phyloP scores from a whole-genome alignment of 768 basidiomycete genomes.

The Lactifluus volemus region DNA sequence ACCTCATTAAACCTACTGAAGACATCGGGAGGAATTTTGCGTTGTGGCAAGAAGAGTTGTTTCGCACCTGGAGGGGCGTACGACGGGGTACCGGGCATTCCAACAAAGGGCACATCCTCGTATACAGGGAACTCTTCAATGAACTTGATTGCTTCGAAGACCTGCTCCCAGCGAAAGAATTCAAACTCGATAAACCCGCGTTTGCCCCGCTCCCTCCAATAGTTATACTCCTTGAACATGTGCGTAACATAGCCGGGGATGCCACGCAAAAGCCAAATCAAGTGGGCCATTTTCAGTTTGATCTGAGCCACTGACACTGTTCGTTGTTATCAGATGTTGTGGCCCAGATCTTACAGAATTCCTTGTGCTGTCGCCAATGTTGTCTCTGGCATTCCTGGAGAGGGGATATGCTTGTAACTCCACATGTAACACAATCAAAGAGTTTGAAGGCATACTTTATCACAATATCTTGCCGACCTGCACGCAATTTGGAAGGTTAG shows the following conservation, averaged over 20 bases:
- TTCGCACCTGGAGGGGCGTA: slow-evolving; percentile 1
- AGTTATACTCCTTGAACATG: slow-evolving; percentile 17
- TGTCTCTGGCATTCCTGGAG: slow-evolving; percentile 16
- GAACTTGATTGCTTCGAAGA: slow-evolving; percentile 14
- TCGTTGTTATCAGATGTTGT: slow-evolving; percentile 13
- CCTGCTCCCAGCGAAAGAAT: slow-evolving; percentile 20
- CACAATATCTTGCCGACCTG: slow-evolving; percentile 19
- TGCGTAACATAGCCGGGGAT: slow-evolving; percentile 13
- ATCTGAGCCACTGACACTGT: slow-evolving; percentile 19
- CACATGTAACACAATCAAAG: background rate
- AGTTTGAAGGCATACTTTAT: background rate
- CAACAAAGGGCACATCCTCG: slow-evolving; percentile 4
- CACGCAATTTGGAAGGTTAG: background rate
- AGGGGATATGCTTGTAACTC: background rate
- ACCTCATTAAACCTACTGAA: slow-evolving; percentile 7
- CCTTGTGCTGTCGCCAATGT: slow-evolving; percentile 21
- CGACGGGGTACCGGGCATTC: slow-evolving; percentile 21
- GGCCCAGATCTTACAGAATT: slow-evolving; percentile 20
- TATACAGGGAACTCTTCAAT: slow-evolving; percentile 10
- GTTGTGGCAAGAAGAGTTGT: slow-evolving; percentile 8
- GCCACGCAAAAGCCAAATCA: slow-evolving; percentile 22
- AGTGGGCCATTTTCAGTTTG: slow-evolving; percentile 19
- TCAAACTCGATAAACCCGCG: slow-evolving; percentile 21
- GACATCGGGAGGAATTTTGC: slow-evolving; percentile 4
- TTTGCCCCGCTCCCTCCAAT: slow-evolving; percentile 6